Evolutionary conservation across 352 stramenopile genomes (phyloP).

Genomic region (Phytophthora nicotianae): DNA sequence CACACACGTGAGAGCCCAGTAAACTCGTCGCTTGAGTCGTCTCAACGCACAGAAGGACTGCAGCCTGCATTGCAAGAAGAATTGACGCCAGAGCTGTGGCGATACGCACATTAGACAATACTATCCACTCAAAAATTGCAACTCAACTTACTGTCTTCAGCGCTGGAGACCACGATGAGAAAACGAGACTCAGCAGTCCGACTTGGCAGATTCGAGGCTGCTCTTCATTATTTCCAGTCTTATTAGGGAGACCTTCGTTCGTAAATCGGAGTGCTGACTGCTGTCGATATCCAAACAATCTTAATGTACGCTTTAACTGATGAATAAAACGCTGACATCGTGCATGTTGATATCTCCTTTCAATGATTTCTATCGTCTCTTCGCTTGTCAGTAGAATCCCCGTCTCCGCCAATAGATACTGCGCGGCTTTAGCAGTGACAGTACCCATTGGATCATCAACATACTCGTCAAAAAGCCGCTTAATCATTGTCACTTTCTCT

Average conservation of each 20-base stretch:
- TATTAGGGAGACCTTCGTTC: constrained; percentile 30
- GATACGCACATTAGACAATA: neutral
- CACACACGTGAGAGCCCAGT: constrained; percentile 39
- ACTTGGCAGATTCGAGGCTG: constrained; percentile 54
- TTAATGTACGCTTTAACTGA: constrained; percentile 53
- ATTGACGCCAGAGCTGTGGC: constrained; percentile 48
- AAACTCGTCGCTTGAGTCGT: constrained; percentile 28
- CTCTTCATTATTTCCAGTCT: constrained; percentile 22
- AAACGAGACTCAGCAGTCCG: constrained; percentile 48
- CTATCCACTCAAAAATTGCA: neutral
- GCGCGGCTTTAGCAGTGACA: constrained; percentile 41
- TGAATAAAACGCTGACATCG: constrained; percentile 51
- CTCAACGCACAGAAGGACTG: constrained; percentile 45
- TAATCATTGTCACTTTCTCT: constrained; percentile 23
- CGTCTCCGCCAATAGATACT: constrained; percentile 62
- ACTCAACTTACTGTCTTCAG: constrained; percentile 38
- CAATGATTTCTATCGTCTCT: constrained; percentile 47
- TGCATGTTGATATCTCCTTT: constrained; percentile 41
- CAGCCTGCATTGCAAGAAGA: constrained; percentile 41
- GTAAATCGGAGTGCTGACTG: constrained; percentile 46
- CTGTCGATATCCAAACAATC: constrained; percentile 73
- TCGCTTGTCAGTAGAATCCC: constrained; percentile 32
- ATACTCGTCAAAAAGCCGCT: constrained; percentile 55
- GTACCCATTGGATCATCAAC: constrained; percentile 35
- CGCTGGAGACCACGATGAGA: constrained; percentile 52